A percentile compares a stretch with the other conserved stretches of the same genome.
Conservation (phyloP, 257 asterid genomes). For the Solanum paucissectum region DNA sequence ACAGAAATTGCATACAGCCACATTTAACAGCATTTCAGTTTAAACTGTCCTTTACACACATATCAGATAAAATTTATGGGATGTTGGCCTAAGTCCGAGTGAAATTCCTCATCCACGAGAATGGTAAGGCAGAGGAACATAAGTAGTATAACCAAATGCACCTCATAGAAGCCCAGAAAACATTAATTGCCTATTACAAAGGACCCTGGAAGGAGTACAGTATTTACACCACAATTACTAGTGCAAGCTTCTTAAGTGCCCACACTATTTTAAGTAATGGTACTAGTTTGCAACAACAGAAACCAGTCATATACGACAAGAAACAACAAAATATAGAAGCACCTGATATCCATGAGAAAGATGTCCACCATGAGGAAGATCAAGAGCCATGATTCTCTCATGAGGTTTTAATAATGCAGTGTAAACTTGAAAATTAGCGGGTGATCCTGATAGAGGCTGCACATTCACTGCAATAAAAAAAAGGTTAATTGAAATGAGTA, state of each 20-base stretch:
- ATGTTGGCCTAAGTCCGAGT: background rate
- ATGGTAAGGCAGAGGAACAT: background rate
- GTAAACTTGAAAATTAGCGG: conserved; percentile 77
- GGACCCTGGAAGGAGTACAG: background rate
- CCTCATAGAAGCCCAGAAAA: background rate
- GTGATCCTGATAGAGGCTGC: conserved; percentile 87
- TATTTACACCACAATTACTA: background rate
- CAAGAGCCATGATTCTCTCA: conserved; percentile 89
- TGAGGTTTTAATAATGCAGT: conserved; percentile 85
- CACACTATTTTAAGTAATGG: background rate
- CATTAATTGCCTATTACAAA: background rate
- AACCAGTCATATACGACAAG: background rate
- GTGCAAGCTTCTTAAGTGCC: background rate
- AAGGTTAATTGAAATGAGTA: background rate
- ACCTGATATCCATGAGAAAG: conserved; percentile 95
- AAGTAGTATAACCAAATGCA: background rate
- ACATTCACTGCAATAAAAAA: conserved; percentile 53
- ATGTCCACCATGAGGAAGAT: conserved; percentile 97
- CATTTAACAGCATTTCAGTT: background rate
- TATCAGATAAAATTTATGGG: background rate
- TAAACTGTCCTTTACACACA: background rate
- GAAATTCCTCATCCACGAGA: background rate
- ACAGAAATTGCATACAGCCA: background rate
- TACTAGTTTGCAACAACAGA: background rate
- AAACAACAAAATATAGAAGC: background rate